Base-by-base conservation (phyloP, 345 rosid genomes). In the Syzygium oleosum region DNA sequence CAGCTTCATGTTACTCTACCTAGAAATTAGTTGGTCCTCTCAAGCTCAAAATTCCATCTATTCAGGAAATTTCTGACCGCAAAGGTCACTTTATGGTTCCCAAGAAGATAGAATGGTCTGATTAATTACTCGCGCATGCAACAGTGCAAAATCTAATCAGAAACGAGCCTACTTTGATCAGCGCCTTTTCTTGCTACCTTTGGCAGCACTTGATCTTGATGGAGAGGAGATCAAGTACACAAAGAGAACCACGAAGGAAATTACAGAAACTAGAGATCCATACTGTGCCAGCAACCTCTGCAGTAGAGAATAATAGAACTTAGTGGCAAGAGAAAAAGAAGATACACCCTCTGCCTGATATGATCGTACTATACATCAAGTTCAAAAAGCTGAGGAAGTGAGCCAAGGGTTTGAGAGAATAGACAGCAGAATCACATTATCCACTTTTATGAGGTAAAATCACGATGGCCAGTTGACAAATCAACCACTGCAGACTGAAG, bases 131-230 rank as follows among this genome's bases (percentile, higher is more conserved):
- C 4, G 43, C 23, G 4, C 22, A 5, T 65, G 16, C 22, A 31
- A 65, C 6, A 31, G 12, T 6, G 2, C 3, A 65, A 31, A 34
- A 65, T 65, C 79, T 65, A 65, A 31, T 16, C 0, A 31, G 22
- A 34, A 65, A 65, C 5, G 12, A 29, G 12, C 77, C 11, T 29
- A 7, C 56, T 53, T 17, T 21, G 9, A 49, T 49, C 86, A 96
- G 43, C 97, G 97, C 93, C 87, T 98, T 94, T 95, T 98, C 94
- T 96, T 98, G 98, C 95, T 90, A 21, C 90, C 93, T 90, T 94
- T 93, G 19, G 94, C 91, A 51, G 89, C 90, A 55, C 93, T 87
- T 55, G 98, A 93, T 91, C 93, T 96, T 12, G 99, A 94, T 23
- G 99, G 99, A 43, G 91, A 79, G 58, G 92, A 89, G 55, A 98